phyloP scores from a whole-genome alignment of 768 basidiomycete genomes.

The Termitomyces sp. region DNA sequence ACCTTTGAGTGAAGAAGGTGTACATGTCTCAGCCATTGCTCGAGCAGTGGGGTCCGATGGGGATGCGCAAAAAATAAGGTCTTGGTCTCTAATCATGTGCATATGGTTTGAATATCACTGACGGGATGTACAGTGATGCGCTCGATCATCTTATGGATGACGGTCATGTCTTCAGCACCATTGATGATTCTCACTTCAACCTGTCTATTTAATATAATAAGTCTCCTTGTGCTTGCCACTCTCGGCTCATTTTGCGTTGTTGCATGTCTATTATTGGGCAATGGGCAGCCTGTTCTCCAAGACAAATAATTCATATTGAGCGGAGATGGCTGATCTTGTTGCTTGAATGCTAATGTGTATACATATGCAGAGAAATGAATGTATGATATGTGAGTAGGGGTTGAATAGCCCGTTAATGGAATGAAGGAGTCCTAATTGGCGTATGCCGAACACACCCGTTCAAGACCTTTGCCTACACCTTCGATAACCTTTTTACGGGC shows the following conservation, averaged over 20 bases:
- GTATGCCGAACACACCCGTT: conserved; percentile 19
- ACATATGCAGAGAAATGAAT: background rate
- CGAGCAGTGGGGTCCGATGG: conserved; percentile 49
- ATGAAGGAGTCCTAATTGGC: conserved; percentile 6
- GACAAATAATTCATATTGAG: background rate
- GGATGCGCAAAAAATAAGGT: conserved; percentile 65
- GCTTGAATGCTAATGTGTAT: background rate
- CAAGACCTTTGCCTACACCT: conserved; percentile 67
- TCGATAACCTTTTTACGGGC: conserved; percentile 69
- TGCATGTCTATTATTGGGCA: background rate
- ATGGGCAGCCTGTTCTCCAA: background rate
- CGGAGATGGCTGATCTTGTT: background rate
- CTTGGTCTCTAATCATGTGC: conserved; percentile 5
- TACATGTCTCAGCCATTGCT: conserved; percentile 71
- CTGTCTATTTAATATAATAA: conserved; percentile 35
- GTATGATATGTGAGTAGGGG: background rate
- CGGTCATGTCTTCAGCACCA: conserved; percentile 75
- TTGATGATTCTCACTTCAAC: conserved; percentile 77
- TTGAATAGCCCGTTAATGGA: background rate
- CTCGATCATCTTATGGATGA: conserved; percentile 78
- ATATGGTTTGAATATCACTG: background rate
- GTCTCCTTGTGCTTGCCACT: background rate
- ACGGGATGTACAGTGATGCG: conserved; percentile 45
- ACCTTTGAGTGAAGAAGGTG: conserved; percentile 51
- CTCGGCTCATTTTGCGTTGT: background rate